phyloP scores from a whole-genome alignment of 1,284 basidiomycete species.

The Pholiota adiposa region DNA sequence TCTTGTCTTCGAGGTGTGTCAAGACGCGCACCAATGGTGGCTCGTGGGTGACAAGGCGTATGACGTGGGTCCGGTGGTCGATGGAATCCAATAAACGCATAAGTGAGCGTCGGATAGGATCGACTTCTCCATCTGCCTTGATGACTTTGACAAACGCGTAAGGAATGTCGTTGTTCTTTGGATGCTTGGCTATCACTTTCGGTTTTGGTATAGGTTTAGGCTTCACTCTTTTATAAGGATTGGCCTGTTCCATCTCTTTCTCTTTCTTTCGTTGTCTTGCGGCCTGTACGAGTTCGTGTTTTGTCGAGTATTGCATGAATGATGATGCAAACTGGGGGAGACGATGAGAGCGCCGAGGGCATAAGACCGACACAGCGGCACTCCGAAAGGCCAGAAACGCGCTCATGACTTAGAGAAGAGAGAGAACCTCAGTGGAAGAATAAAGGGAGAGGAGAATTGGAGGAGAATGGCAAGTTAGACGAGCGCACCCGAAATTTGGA shows the following conservation, averaged over 20 bases:
- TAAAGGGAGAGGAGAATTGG: not conserved
- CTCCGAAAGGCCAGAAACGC: slow-evolving; percentile 32
- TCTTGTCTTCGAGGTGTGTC: slow-evolving; percentile 24
- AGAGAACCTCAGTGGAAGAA: not conserved
- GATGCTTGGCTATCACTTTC: slow-evolving; percentile 12
- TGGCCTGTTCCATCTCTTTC: not conserved
- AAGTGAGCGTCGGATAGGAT: slow-evolving; percentile 34
- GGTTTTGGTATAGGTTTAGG: slow-evolving; percentile 4
- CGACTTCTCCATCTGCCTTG: slow-evolving; percentile 47
- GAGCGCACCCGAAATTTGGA: not conserved
- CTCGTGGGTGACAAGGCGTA: slow-evolving; percentile 32
- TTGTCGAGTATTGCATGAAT: not conserved
- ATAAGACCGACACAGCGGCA: slow-evolving; percentile 28
- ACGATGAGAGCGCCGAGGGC: slow-evolving; percentile 8
- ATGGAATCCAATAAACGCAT: slow-evolving; percentile 43
- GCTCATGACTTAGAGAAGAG: slow-evolving; percentile 25
- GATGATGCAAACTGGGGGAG: slow-evolving; percentile 1
- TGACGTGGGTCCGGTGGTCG: slow-evolving; percentile 43
- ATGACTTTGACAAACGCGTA: slow-evolving; percentile 49
- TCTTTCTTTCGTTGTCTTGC: not conserved
- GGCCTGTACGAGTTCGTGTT: not conserved
- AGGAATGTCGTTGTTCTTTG: slow-evolving; percentile 25
- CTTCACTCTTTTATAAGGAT: not conserved
- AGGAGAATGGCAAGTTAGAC: not conserved
- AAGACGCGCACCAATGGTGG: slow-evolving; percentile 26